These are phyloP conservation scores for Tulasnella calospora DNA, from an alignment of 768 basidiomycete genomes.

Conservation along the genomic window DNA sequence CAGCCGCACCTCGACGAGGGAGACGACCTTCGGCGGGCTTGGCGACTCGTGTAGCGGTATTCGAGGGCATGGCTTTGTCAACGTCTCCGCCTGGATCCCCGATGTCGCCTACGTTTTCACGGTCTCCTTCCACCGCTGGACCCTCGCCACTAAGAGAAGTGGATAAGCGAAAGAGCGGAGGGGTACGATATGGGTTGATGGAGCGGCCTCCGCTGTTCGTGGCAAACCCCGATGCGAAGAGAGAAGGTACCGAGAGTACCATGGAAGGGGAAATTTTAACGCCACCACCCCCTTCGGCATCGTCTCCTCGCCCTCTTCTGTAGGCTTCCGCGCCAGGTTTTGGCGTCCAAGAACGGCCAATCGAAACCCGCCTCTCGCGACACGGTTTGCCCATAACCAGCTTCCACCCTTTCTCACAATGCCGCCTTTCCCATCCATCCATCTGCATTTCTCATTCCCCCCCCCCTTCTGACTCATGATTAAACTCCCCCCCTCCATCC, in stretches of 20 bases:
- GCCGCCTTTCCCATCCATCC: background rate
- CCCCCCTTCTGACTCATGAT: background rate
- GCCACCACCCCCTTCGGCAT: background rate
- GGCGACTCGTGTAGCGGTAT: slow-evolving; percentile 51
- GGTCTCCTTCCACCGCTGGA: background rate
- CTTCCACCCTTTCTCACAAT: background rate
- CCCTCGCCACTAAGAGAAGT: background rate
- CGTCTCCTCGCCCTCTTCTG: background rate
- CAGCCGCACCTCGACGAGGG: slow-evolving; percentile 8
- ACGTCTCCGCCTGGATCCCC: slow-evolving; percentile 30
- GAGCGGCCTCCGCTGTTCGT: slow-evolving; percentile 61
- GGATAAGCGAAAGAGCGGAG: slow-evolving; percentile 26
- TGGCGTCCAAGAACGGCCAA: background rate
- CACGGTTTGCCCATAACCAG: background rate
- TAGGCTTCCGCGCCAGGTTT: background rate
- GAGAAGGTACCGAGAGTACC: background rate
- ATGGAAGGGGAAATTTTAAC: background rate
- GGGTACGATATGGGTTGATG: slow-evolving; percentile 60
- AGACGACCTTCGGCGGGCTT: slow-evolving; percentile 36
- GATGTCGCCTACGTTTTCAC: background rate
- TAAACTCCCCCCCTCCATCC: background rate
- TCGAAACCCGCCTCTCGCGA: background rate
- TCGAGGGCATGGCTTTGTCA: slow-evolving; percentile 53
- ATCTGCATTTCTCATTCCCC: background rate
- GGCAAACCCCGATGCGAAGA: slow-evolving; percentile 59